Percentiles rank a stretch among this genome's conserved stretches.
These are phyloP conservation scores for Fusarium chuoi DNA, from an alignment of 2,329 filamentous ascomycete genomes.

Conservation along the genomic window DNA sequence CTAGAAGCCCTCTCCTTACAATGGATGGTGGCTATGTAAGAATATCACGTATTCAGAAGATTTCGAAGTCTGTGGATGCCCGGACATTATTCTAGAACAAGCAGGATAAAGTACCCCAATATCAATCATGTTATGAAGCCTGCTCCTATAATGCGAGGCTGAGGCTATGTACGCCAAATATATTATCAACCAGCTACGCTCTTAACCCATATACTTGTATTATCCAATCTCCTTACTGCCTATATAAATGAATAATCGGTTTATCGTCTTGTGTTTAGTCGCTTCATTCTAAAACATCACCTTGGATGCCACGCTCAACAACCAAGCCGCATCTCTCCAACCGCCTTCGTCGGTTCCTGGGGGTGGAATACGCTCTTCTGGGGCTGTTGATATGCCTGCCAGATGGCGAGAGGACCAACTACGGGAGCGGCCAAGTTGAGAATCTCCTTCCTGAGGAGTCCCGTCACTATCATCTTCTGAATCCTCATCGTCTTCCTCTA, in stretches of 20 bases:
- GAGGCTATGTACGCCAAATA: conserved; percentile 5
- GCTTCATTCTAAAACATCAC: conserved; percentile 61
- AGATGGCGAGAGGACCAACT: conserved; percentile 51
- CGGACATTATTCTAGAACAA: not conserved
- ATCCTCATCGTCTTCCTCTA: conserved; percentile 68
- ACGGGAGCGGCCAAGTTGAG: conserved; percentile 44
- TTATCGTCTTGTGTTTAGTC: not conserved
- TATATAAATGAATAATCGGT: conserved; percentile 2
- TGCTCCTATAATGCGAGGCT: not conserved
- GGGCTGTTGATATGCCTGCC: conserved; percentile 54
- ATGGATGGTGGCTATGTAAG: not conserved
- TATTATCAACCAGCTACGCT: conserved; percentile 20
- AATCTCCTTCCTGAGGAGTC: conserved; percentile 42
- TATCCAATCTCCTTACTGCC: not conserved
- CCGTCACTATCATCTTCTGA: conserved; percentile 55
- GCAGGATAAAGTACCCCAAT: not conserved
- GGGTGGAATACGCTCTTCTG: conserved; percentile 59
- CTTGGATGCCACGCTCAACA: conserved; percentile 72
- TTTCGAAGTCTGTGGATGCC: not conserved
- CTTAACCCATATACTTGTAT: not conserved
- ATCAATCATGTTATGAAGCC: not conserved
- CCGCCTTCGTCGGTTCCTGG: conserved; percentile 65
- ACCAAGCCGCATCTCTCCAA: conserved; percentile 75
- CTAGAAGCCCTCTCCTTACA: not conserved
- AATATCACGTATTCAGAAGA: not conserved